Evolutionary conservation across 164 flowering plant genomes (phyloP).

Genomic region (Brasenia schreberi): DNA sequence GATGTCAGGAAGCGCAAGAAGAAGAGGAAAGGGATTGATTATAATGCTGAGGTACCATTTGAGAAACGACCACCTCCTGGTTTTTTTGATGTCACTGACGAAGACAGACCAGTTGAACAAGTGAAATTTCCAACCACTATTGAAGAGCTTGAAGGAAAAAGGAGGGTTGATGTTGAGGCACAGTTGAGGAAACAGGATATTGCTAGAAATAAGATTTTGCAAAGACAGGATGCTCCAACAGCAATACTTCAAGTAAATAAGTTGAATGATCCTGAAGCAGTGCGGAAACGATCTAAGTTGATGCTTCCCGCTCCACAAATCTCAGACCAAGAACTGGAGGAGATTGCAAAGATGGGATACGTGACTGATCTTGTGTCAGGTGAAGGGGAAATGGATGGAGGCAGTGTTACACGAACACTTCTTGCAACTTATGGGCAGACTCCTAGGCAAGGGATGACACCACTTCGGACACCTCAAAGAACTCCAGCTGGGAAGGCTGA

Average conservation of each 20-base stretch:
- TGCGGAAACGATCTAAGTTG: conserved; percentile 79
- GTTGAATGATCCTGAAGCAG: conserved; percentile 88
- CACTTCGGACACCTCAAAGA: conserved; percentile 83
- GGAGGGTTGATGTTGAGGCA: conserved; percentile 82
- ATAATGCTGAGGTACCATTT: conserved; percentile 97
- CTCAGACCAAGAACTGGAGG: conserved; percentile 89
- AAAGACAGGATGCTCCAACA: conserved; percentile 92
- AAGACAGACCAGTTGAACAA: conserved; percentile 66
- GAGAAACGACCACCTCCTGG: conserved; percentile 96
- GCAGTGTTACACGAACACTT: conserved; percentile 82
- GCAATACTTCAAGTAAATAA: conserved; percentile 82
- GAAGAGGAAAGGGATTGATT: conserved; percentile 90
- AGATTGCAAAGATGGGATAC: conserved; percentile 90
- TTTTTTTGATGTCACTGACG: conserved; percentile 75
- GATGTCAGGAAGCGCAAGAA: conserved; percentile 63
- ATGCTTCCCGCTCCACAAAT: conserved; percentile 97
- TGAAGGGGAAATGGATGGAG: conserved; percentile 57
- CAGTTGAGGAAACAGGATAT: conserved; percentile 76
- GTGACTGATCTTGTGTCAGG: conserved; percentile 80
- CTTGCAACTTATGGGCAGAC: conserved; percentile 80
- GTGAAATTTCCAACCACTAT: conserved; percentile 83
- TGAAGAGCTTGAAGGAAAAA: conserved; percentile 94
- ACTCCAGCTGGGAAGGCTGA: conserved; percentile 94
- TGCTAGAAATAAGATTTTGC: conserved; percentile 84
- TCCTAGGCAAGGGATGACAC: conserved; percentile 78